Evolutionary conservation across 306 rosid genomes (phyloP).

Genomic region (Argentina anserina): DNA sequence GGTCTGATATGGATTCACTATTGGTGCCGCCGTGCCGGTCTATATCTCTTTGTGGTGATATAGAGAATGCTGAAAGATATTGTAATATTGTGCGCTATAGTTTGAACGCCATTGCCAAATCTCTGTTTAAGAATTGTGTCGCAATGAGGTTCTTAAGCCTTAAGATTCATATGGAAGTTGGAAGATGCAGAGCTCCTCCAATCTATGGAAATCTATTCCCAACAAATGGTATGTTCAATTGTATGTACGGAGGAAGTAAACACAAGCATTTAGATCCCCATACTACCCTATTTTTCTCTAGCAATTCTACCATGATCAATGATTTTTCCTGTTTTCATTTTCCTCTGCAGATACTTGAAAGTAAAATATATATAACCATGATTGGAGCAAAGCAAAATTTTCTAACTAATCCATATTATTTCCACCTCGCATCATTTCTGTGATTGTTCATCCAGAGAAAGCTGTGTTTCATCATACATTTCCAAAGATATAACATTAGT

Average conservation of each 20-base stretch:
- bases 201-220: not conserved
- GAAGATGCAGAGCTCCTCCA: not conserved
- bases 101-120: not conserved
- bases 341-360: not conserved
- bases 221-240: not conserved
- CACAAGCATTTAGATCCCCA: not conserved
- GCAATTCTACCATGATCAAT: not conserved
- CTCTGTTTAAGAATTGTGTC: no score
- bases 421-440: slow-evolving; percentile 36
- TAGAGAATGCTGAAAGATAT: not conserved
- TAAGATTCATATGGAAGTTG: no score
- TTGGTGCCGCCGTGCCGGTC: not conserved
- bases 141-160: no score
- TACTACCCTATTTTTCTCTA: not conserved
- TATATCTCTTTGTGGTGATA: no score
- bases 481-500: slow-evolving; percentile 42
- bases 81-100: no score
- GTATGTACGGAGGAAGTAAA: no score
- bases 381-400: not conserved
- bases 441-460: slow-evolving; percentile 37
- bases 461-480: slow-evolving; percentile 57
- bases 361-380: not conserved
- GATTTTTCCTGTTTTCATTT: not conserved
- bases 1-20: no score
- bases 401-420: slow-evolving; percentile 18